Conservation (phyloP, 1,284 basidiomycete genomes). For the Hymenochaete sp. region DNA sequence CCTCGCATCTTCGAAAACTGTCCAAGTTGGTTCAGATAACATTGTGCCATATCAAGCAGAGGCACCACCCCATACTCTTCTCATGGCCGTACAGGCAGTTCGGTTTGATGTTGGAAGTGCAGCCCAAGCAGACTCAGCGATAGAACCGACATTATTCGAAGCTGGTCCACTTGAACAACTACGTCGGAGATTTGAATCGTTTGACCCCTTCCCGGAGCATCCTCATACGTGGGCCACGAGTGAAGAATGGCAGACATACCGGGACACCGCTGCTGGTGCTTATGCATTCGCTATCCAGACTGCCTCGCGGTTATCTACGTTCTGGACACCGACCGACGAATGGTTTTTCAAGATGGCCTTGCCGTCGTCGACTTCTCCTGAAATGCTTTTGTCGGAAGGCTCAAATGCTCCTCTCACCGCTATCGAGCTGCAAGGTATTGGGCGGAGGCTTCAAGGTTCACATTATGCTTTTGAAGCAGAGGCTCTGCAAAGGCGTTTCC, state of each 20-base stretch:
- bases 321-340: slow-evolving; percentile 63
- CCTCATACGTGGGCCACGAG: background rate
- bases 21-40: slow-evolving; percentile 40
- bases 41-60: slow-evolving; percentile 67
- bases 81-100: slow-evolving; percentile 38
- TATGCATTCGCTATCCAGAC: slow-evolving; percentile 63
- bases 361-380: slow-evolving; percentile 13
- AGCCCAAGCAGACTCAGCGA: slow-evolving; percentile 25
- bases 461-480: slow-evolving; percentile 18
- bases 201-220: slow-evolving; percentile 10
- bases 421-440: slow-evolving; percentile 4
- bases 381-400: slow-evolving; percentile 20
- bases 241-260: slow-evolving; percentile 2
- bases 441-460: slow-evolving; percentile 8
- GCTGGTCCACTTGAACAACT: slow-evolving; percentile 11
- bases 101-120: slow-evolving; percentile 28
- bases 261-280: slow-evolving; percentile 42
- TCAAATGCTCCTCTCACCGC: slow-evolving; percentile 20
- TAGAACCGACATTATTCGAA: slow-evolving; percentile 9
- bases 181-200: slow-evolving; percentile 23
- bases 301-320: slow-evolving; percentile 45
- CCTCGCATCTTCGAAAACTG: slow-evolving; percentile 42
- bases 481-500: slow-evolving; percentile 47
- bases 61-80: slow-evolving; percentile 40
- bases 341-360: slow-evolving; percentile 47